These are phyloP conservation scores for Colletotrichum liaoningense DNA, from an alignment of 2,329 filamentous ascomycete genomes.

Conservation along the genomic window DNA sequence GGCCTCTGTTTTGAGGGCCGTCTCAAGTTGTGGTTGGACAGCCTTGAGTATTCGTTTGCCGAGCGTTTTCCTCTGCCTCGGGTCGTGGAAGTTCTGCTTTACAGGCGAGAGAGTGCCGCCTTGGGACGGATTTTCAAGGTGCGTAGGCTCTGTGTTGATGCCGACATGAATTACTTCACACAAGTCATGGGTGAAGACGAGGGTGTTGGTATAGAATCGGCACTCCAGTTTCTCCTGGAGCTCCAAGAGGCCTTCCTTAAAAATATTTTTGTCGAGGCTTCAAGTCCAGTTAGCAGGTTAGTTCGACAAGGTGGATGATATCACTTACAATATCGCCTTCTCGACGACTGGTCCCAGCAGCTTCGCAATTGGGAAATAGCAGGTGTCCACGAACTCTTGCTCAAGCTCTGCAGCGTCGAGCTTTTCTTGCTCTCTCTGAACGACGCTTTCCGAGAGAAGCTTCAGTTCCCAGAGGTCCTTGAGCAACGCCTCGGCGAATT, in stretches of 20 bases:
- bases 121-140: constrained; percentile 41
- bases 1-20: constrained; percentile 82
- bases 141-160: constrained; percentile 57
- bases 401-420: constrained; percentile 81
- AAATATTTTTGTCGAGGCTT: constrained; percentile 74
- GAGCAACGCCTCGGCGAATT: constrained; percentile 83
- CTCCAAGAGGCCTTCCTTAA: constrained; percentile 61
- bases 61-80: constrained; percentile 84
- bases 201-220: constrained; percentile 68
- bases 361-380: constrained; percentile 90
- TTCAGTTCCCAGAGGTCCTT: constrained; percentile 83
- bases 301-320: background rate
- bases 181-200: constrained; percentile 68
- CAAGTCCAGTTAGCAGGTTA: constrained; percentile 50
- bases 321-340: constrained; percentile 82
- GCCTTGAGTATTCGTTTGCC: constrained; percentile 90
- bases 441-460: constrained; percentile 75
- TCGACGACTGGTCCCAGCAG: constrained; percentile 83
- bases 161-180: constrained; percentile 64
- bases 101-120: constrained; percentile 59
- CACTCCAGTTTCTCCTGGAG: constrained; percentile 65
- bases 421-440: constrained; percentile 81
- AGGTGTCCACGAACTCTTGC: constrained; percentile 82
- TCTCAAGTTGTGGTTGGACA: constrained; percentile 81
- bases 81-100: constrained; percentile 70